Evolutionary conservation across 1,139 yeast species (phyloP).

Genomic region (Zhuliangozyma parablackwelliae): DNA sequence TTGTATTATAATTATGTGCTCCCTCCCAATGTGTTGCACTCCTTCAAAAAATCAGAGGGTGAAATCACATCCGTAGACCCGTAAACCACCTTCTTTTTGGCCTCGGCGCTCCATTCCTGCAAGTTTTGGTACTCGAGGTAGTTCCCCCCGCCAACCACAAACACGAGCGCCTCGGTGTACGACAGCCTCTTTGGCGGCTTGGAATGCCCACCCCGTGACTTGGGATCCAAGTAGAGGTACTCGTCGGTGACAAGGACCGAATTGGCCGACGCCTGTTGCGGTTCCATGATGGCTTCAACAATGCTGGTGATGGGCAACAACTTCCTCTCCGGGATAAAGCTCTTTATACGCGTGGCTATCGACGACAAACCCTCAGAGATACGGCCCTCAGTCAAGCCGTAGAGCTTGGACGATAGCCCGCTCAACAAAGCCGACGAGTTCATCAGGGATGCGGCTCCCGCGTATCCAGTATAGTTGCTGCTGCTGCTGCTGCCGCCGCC

Average conservation of each 20-base stretch:
- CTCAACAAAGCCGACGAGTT: conserved; percentile 65
- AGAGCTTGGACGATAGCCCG: conserved; percentile 69
- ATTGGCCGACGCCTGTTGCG: conserved; percentile 56
- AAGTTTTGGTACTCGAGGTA: conserved; percentile 89
- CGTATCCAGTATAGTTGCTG: conserved; percentile 7
- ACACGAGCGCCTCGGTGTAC: conserved; percentile 78
- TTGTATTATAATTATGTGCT: neutral
- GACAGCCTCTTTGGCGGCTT: conserved; percentile 84
- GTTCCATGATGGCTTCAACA: conserved; percentile 89
- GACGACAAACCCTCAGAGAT: conserved; percentile 78
- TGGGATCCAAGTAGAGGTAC: conserved; percentile 87
- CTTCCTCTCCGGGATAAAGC: conserved; percentile 80
- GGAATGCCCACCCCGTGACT: conserved; percentile 83
- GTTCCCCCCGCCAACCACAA: conserved; percentile 95
- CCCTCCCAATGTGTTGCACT: conserved; percentile 58
- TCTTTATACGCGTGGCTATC: conserved; percentile 82
- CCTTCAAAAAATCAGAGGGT: conserved; percentile 71
- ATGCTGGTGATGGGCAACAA: conserved; percentile 85
- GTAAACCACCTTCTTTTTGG: conserved; percentile 55
- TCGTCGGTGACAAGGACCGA: conserved; percentile 75
- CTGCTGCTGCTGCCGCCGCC: conserved; percentile 5
- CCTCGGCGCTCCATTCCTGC: conserved; percentile 68
- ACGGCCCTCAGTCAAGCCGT: conserved; percentile 83
- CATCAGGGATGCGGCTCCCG: conserved; percentile 15
- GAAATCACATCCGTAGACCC: conserved; percentile 84